Evolutionary conservation across 306 rosid species (phyloP), one percentile per base, ranked within the genome.

Genomic region (Acacia melanoxylon): DNA sequence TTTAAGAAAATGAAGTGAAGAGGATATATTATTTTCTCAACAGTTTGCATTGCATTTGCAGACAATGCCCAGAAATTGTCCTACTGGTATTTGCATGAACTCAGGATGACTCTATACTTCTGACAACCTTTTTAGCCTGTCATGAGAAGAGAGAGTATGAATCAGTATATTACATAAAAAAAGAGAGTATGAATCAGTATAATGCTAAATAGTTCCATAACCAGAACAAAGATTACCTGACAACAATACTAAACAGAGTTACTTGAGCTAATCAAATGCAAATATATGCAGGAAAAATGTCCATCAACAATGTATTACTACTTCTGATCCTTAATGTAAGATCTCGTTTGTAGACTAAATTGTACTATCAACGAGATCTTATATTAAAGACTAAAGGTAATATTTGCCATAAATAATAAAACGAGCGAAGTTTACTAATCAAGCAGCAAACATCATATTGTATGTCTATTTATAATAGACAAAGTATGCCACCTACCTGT

Each of bases 61-160:
- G 12, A 27, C 49, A 48, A 66, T 66, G 73, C 83, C 63, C 58
- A 14, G 33, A 31, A 76, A 65, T 87, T 71, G 69, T 54, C 76
- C 76, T 75, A 37, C 69, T 49, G 72, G 77, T 16, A 61, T 12
- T 61, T 61, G 79, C 69, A 49, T 56, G 76, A 42, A 76, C 83
- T 93, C 87, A 91, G 19, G 94, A 81, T 66, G 91, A 89, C 77
- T 92, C 92, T 83, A 91, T 69, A 17, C 81, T 81, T 81, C 61
- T 89, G 79, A 91, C 92, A 31, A 92, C 76, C 90, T 88, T 91
- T 88, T 90, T 93, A 35, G 89, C 89, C 98, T 93, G 97, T 68
- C 84, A 45, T 1, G 49, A 74, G 78, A 80, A 68, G 29, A 25
- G 20, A 78, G 45, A 48, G 4, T 11, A 63, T 8, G 74, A 51